Conservation (phyloP, 768 basidiomycete species). For the Lyophyllum shimeji region DNA sequence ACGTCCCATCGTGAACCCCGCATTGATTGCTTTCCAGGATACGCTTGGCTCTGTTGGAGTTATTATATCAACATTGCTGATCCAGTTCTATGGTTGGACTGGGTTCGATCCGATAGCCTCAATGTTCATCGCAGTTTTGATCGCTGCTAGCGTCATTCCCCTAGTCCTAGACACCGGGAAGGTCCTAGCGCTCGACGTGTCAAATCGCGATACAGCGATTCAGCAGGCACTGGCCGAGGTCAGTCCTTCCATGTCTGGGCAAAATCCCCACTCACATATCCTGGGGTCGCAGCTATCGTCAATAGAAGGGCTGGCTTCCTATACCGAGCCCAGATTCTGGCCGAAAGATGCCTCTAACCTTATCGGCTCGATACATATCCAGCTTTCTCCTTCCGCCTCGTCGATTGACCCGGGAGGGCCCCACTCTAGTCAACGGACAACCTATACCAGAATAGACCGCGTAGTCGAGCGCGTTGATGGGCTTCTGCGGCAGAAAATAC, state of each 20-base stretch:
- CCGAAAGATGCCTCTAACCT: conserved; percentile 86
- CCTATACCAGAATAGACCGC: conserved; percentile 64
- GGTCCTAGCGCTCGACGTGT: conserved; percentile 84
- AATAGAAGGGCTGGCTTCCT: conserved; percentile 81
- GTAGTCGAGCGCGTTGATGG: conserved; percentile 77
- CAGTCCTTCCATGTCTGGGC: conserved; percentile 16
- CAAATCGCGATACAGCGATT: conserved; percentile 55
- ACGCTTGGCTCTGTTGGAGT: conserved; percentile 97
- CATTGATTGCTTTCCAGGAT: conserved; percentile 51
- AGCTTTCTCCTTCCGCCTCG: conserved; percentile 66
- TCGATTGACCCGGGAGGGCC: conserved; percentile 55
- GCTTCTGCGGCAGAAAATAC: conserved; percentile 68
- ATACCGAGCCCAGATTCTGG: conserved; percentile 88
- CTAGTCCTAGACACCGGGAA: conserved; percentile 92
- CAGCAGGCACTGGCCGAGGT: conserved; percentile 66
- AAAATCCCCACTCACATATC: background rate
- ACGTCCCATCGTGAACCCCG: background rate
- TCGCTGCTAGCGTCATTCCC: conserved; percentile 93
- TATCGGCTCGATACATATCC: conserved; percentile 91
- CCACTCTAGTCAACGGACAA: conserved; percentile 44
- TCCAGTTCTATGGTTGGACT: conserved; percentile 97
- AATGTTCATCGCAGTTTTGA: conserved; percentile 92
- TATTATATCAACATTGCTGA: conserved; percentile 93
- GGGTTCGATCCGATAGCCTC: conserved; percentile 98
- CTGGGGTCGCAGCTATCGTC: conserved; percentile 56